Conservation (phyloP, 257 asterid genomes). For the Solanum clarkiae region DNA sequence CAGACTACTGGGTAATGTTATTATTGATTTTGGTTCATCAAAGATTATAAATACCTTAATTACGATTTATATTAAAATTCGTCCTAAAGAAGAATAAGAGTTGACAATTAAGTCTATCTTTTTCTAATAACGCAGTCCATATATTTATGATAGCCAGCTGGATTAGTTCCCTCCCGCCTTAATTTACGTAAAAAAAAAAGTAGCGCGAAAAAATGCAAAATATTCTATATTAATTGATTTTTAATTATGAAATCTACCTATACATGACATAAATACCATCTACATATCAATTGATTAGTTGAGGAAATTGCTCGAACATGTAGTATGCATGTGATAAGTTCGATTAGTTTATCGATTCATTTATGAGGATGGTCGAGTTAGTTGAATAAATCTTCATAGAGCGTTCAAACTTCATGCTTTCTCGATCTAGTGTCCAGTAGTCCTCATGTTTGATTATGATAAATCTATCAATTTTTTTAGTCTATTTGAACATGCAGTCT, state of each 20-base stretch:
- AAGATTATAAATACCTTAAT: not conserved
- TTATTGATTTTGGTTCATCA: not conserved
- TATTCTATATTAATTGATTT: not conserved
- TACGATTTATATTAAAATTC: not conserved
- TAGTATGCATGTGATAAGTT: not conserved
- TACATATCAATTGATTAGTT: not conserved
- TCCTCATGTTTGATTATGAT: too few species aligned
- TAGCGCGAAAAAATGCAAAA: not conserved
- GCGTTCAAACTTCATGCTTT: too few species aligned
- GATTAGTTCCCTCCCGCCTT: not conserved
- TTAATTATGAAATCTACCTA: not conserved
- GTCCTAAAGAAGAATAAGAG: not conserved
- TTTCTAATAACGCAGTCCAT: too few species aligned
- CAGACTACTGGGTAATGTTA: too few species aligned
- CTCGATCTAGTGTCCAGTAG: accelerated
- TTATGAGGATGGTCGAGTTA: not conserved
- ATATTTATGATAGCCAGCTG: not conserved
- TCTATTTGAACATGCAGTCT: not conserved
- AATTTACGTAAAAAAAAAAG: not conserved
- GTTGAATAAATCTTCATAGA: not conserved
- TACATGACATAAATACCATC: not conserved
- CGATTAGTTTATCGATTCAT: not conserved
- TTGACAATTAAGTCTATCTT: not conserved
- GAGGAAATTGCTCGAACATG: not conserved
- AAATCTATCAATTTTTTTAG: not conserved